phyloP scores from a whole-genome alignment of 2,329 filamentous ascomycete species.

The Rhynchosporium agropyri region DNA sequence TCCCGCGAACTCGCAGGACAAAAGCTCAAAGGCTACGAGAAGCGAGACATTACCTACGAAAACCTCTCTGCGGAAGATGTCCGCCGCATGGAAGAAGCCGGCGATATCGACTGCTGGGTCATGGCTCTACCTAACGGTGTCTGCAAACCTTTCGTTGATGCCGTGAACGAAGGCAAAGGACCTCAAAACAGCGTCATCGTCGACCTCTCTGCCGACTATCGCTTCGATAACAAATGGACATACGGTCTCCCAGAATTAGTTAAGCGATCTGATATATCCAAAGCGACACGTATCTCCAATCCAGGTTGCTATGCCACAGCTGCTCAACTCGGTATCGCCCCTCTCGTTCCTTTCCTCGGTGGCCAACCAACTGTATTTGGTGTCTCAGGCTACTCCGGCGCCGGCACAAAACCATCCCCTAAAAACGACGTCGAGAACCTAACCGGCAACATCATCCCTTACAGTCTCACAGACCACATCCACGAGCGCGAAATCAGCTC shows the following conservation, averaged over 20 bases:
- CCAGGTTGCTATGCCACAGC: constrained; percentile 96
- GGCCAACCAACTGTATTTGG: constrained; percentile 85
- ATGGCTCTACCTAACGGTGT: constrained; percentile 96
- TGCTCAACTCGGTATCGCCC: constrained; percentile 85
- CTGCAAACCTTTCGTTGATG: constrained; percentile 91
- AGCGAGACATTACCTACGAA: constrained; percentile 90
- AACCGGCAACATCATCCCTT: constrained; percentile 85
- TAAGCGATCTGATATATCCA: constrained; percentile 73
- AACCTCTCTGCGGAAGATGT: constrained; percentile 88
- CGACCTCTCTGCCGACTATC: constrained; percentile 95
- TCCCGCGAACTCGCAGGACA: constrained; percentile 90
- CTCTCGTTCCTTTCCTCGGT: constrained; percentile 73
- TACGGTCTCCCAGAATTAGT: constrained; percentile 90
- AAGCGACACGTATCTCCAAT: constrained; percentile 82
- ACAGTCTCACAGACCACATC: constrained; percentile 89
- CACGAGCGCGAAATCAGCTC: constrained; percentile 88
- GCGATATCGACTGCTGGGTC: constrained; percentile 92
- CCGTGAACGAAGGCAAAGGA: constrained; percentile 70
- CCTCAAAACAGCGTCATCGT: constrained; percentile 74
- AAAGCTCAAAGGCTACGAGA: constrained; percentile 85
- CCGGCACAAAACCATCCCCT: constrained; percentile 88
- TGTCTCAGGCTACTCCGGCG: constrained; percentile 91
- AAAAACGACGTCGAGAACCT: constrained; percentile 90
- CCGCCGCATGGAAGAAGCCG: constrained; percentile 77
- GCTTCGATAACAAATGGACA: constrained; percentile 83